Conservation (phyloP, 495 filamentous ascomycete genomes). For the Viridothelium virens region DNA sequence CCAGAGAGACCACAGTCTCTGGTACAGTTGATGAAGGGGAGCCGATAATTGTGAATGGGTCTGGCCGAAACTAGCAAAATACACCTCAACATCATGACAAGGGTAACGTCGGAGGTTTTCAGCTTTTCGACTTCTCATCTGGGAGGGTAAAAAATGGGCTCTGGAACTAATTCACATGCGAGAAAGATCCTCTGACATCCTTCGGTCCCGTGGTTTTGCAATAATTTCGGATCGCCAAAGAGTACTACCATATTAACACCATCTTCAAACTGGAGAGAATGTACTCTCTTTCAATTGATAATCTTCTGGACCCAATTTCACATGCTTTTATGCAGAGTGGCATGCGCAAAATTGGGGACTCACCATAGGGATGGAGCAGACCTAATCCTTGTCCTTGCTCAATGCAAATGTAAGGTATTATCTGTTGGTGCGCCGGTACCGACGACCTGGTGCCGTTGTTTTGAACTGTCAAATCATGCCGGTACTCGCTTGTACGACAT, state of each 20-base stretch:
- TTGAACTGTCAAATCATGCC: background rate
- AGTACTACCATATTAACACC: background rate
- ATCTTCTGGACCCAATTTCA: too few relatives aligned
- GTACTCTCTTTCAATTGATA: too few relatives aligned
- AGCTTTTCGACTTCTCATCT: background rate
- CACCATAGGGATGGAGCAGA: too few relatives aligned
- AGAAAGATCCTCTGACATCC: background rate
- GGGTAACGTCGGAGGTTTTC: background rate
- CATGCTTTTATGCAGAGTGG: too few relatives aligned
- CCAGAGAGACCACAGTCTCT: background rate
- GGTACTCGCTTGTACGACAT: background rate
- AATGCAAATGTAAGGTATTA: too few relatives aligned
- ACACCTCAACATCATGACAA: background rate
- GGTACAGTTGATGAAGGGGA: background rate
- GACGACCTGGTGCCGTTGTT: background rate
- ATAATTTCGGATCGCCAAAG: background rate
- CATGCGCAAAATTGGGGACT: too few relatives aligned
- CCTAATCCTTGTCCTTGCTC: too few relatives aligned
- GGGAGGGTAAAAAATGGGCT: background rate
- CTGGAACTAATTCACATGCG: background rate
- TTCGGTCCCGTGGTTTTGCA: background rate
- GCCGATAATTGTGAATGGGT: slow-evolving; percentile 3
- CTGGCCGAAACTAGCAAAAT: background rate
- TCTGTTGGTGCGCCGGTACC: background rate
- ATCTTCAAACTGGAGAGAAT: too few relatives aligned